Conservation (phyloP, 2,329 filamentous ascomycete genomes). For the Thielaviopsis euricoi region DNA sequence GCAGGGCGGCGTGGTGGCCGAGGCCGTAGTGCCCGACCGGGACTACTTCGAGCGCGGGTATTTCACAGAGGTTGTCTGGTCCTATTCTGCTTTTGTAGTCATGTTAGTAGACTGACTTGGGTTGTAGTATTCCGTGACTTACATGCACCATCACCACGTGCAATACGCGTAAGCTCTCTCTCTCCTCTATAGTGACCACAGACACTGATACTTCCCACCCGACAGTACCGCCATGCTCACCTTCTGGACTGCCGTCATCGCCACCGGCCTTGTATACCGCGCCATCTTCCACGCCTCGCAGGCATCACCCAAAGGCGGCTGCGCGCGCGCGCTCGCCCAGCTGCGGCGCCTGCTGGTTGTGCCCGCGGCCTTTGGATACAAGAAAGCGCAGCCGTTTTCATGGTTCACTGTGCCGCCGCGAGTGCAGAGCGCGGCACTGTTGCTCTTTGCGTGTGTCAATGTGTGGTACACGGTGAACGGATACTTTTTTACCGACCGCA, state of each 20-base stretch:
- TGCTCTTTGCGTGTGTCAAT: slow-evolving; percentile 24
- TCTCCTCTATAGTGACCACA: background rate
- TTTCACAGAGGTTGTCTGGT: slow-evolving; percentile 2
- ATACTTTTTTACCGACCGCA: slow-evolving; percentile 22
- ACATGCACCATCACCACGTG: slow-evolving; percentile 5
- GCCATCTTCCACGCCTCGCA: slow-evolving; percentile 6
- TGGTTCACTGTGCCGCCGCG: slow-evolving; percentile 29
- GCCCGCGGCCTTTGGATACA: slow-evolving; percentile 28
- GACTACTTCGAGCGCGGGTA: slow-evolving; percentile 9
- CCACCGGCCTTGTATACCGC: slow-evolving; percentile 21
- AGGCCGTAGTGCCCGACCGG: slow-evolving; percentile 6
- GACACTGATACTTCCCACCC: background rate
- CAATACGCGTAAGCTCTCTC: background rate
- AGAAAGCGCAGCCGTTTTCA: slow-evolving; percentile 26
- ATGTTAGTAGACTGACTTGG: too few relatives aligned
- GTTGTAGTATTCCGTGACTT: slow-evolving; percentile 22
- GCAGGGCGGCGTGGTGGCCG: slow-evolving; percentile 1
- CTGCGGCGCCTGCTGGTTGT: slow-evolving; percentile 20
- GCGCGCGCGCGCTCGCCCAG: too few relatives aligned
- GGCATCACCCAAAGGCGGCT: background rate
- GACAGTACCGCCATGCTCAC: slow-evolving; percentile 2
- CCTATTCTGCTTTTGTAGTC: too few relatives aligned
- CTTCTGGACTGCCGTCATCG: slow-evolving; percentile 26
- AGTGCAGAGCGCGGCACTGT: slow-evolving; percentile 25
- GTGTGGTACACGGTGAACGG: slow-evolving; percentile 21